Conservation (phyloP, 306 rosid genomes). For the Dryas drummondii region DNA sequence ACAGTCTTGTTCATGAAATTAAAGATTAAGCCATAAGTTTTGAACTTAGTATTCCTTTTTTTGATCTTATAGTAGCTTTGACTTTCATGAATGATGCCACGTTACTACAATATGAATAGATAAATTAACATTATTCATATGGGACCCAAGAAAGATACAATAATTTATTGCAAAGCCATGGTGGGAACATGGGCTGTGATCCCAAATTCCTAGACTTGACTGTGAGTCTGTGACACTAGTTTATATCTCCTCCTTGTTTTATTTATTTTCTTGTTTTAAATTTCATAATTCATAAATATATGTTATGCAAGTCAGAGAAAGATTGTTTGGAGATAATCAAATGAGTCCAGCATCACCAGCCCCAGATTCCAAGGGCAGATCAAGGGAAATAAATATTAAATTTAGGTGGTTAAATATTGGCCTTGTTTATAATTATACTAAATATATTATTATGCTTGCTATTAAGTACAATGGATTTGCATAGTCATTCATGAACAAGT, state of each 20-base stretch:
- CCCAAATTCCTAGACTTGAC: conserved; percentile 19
- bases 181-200: conserved; percentile 41
- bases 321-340: conserved; percentile 29
- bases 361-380: conserved; percentile 50
- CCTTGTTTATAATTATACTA: neutral
- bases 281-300: conserved; percentile 20
- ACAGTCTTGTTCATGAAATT: neutral
- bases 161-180: conserved; percentile 26
- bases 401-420: conserved; percentile 10
- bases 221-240: conserved; percentile 34
- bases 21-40: neutral
- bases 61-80: neutral
- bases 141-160: conserved; percentile 31
- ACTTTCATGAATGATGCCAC: neutral
- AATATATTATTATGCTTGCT: neutral
- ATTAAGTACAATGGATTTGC: conserved; percentile 8
- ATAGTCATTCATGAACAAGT: conserved; percentile 32
- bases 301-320: neutral
- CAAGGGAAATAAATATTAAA: conserved; percentile 31
- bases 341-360: conserved; percentile 24
- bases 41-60: neutral
- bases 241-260: conserved; percentile 2
- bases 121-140: neutral
- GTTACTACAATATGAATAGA: no score
- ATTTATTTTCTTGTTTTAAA: neutral